phyloP scores from a whole-genome alignment of 139 green algal genomes.

The Tetradesmus obliquus region DNA sequence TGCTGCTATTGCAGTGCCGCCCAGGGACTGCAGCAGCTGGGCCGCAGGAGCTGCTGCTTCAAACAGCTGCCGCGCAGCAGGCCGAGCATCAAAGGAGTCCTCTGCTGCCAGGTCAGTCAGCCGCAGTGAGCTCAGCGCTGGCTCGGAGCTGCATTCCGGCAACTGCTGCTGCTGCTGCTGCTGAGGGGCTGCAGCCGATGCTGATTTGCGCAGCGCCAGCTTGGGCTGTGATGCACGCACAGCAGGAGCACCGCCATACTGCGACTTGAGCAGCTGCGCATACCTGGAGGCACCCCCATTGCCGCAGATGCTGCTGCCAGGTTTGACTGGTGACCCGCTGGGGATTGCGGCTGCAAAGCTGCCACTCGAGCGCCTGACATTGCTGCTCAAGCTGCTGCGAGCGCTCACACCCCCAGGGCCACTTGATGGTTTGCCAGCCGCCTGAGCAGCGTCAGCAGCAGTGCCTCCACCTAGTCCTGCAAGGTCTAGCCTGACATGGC shows the following conservation, averaged over 20 bases:
- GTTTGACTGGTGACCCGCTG: neutral
- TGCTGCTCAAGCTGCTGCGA: neutral
- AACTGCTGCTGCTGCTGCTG: neutral
- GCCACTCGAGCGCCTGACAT: neutral
- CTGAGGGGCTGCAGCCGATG: neutral
- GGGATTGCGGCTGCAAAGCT: neutral
- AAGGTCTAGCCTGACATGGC: conserved; percentile 13
- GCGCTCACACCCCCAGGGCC: neutral
- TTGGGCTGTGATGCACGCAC: neutral
- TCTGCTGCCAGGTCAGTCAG: neutral
- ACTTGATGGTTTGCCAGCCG: neutral
- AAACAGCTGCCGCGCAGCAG: neutral
- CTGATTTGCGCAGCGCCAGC: neutral
- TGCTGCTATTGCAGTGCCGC: neutral
- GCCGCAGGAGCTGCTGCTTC: neutral
- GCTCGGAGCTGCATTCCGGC: neutral
- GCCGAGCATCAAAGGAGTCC: neutral
- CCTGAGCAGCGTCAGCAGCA: neutral
- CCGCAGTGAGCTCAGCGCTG: neutral
- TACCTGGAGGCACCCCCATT: conserved; percentile 9
- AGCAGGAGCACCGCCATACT: conserved; percentile 14
- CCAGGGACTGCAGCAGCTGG: neutral
- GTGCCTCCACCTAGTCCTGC: neutral
- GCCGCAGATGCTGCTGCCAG: neutral
- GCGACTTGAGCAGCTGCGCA: conserved; percentile 31